Percentiles rank a stretch among this genome's conserved stretches.
These are phyloP conservation scores for Suillus fuscotomentosus DNA, from an alignment of 768 basidiomycete species.

Conservation along the genomic window DNA sequence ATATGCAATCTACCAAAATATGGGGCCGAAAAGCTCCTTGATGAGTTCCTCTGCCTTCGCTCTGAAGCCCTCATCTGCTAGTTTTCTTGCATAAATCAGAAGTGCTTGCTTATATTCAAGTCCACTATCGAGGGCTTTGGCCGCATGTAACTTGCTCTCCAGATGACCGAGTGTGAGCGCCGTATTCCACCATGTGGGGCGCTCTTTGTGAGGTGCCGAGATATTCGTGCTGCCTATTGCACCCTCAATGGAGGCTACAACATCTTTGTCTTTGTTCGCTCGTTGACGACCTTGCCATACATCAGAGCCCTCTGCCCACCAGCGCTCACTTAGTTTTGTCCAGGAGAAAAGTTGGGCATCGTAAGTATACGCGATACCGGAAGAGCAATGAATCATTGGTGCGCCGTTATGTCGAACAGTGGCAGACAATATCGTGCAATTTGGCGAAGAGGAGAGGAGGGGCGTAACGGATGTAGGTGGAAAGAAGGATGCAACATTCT, in stretches of 20 bases:
- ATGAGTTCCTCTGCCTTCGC: slow-evolving; percentile 90
- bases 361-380: slow-evolving; percentile 79
- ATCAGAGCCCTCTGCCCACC: slow-evolving; percentile 85
- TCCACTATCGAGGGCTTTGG: slow-evolving; percentile 75
- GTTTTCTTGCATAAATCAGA: slow-evolving; percentile 73
- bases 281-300: slow-evolving; percentile 77
- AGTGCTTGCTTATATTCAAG: slow-evolving; percentile 80
- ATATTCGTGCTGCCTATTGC: slow-evolving; percentile 38
- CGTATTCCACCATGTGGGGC: slow-evolving; percentile 78
- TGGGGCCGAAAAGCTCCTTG: slow-evolving; percentile 85
- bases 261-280: slow-evolving; percentile 48
- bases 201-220: slow-evolving; percentile 39
- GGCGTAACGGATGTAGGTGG: slow-evolving; percentile 61
- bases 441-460: slow-evolving; percentile 55
- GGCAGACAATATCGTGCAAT: slow-evolving; percentile 61
- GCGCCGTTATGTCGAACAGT: slow-evolving; percentile 76
- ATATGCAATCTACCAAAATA: slow-evolving; percentile 70
- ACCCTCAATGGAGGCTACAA: slow-evolving; percentile 53
- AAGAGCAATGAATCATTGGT: slow-evolving; percentile 74
- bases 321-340: slow-evolving; percentile 73
- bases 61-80: slow-evolving; percentile 87
- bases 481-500: slow-evolving; percentile 63
- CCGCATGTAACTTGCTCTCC: slow-evolving; percentile 78
- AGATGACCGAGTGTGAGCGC: slow-evolving; percentile 87
- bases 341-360: slow-evolving; percentile 66